Base-by-base conservation (phyloP, 2,329 filamentous ascomycete genomes). In the Aspergillus puulaauensis region DNA sequence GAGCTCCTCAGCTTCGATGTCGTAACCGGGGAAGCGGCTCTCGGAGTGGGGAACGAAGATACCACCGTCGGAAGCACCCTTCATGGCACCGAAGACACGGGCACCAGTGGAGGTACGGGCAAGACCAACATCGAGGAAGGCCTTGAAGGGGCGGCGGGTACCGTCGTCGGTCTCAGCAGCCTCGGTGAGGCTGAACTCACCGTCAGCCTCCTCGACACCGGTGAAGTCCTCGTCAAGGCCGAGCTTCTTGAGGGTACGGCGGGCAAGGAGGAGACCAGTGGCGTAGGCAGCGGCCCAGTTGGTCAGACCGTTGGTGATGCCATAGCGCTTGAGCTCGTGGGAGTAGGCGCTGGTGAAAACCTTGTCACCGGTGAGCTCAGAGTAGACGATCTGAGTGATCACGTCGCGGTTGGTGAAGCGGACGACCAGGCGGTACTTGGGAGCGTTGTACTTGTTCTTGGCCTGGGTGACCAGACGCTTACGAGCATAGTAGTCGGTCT, bases 401-500 rank as follows among this genome's bases (percentile, higher is more conserved):
- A 98, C 96, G 86, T 99, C 93, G 82, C 92, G 91, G 90, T 98
- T 96, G 86, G 91, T 96, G 90, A 96, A 96, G 80, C 95, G 95
- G 79, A 99, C 91, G 70, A 99, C 95, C 77, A 99, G 90, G 77
- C 95, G 91, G 90, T 99, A 98, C 88, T 99, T 99, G 82, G 95
- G 95, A 66, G 95, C 90, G 84, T 96, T 96, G 90, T 98, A 99
- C 90, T 99, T 99, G 91, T 99, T 99, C 91, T 98, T 99, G 84
- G 95, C 95, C 87, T 99, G 95, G 85, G 91, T 93, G 86, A 98
- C 95, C 81, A 99, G 87, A 77, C 95, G 90, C 91, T 98, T 98
- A 81, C 95, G 93, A 79, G 95, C 95, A 82, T 97, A 98, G 91
- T 99, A 99, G 81, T 99, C 95, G 84, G 95, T 99, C 90, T 99